Percentiles rank a stretch among this genome's conserved stretches.
These are phyloP conservation scores for Irpex sp. DNA, from an alignment of 1,284 basidiomycete genomes.

Conservation along the genomic window DNA sequence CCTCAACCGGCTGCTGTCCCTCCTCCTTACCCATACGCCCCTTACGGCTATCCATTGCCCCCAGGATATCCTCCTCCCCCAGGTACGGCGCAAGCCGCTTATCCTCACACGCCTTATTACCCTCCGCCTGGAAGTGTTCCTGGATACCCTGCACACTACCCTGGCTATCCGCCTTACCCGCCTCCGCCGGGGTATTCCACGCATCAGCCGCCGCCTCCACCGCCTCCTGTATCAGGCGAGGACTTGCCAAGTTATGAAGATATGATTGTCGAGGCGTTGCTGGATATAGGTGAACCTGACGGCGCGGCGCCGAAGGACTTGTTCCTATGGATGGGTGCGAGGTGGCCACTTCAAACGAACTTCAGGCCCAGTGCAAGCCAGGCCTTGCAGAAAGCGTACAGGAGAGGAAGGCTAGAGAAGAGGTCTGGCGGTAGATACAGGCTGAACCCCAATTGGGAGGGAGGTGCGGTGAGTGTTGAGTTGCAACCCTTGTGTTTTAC, in stretches of 20 bases:
- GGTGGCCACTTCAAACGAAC: slow-evolving; percentile 81
- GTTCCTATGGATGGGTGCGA: slow-evolving; percentile 74
- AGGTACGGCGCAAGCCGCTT: slow-evolving; percentile 40
- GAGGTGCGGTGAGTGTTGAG: slow-evolving; percentile 58
- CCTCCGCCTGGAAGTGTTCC: slow-evolving; percentile 16
- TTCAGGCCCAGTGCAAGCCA: slow-evolving; percentile 82
- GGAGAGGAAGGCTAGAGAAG: slow-evolving; percentile 73
- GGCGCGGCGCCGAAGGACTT: slow-evolving; percentile 76
- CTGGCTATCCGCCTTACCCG: slow-evolving; percentile 17
- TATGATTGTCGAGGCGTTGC: slow-evolving; percentile 78
- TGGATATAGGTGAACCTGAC: slow-evolving; percentile 58
- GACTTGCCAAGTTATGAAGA: slow-evolving; percentile 83
- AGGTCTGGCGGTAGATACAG: slow-evolving; percentile 65
- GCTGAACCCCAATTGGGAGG: slow-evolving; percentile 71
- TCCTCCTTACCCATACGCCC: slow-evolving; percentile 26
- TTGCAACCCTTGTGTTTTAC: not conserved
- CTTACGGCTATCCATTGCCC: slow-evolving; percentile 26
- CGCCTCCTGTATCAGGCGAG: slow-evolving; percentile 36
- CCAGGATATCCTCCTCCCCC: slow-evolving; percentile 28
- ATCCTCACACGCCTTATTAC: slow-evolving; percentile 63
- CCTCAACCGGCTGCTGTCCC: slow-evolving; percentile 7
- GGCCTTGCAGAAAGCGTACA: slow-evolving; percentile 78
- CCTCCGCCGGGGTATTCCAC: slow-evolving; percentile 18
- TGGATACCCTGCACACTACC: slow-evolving; percentile 20
- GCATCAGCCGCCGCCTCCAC: slow-evolving; percentile 22